Conservation (phyloP, 177 flowering plant species). For the Vitis hybrid region DNA sequence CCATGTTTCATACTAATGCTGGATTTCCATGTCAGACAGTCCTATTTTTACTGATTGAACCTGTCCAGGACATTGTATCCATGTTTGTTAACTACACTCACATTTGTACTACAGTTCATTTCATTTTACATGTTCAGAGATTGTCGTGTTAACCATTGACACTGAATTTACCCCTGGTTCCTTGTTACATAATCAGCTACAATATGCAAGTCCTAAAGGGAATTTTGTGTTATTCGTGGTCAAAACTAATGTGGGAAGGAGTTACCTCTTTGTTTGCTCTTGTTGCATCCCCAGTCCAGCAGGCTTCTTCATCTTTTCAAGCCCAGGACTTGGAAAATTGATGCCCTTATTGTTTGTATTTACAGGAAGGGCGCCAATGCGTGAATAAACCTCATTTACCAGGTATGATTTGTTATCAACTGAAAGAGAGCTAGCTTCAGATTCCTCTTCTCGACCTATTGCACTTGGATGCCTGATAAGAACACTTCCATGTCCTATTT, state of each 20-base stretch:
- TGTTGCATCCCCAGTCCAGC: slow-evolving; percentile 24
- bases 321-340: slow-evolving; percentile 13
- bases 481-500: slow-evolving; percentile 94
- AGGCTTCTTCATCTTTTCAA: slow-evolving; percentile 25
- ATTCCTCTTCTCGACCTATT: slow-evolving; percentile 78
- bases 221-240: background rate
- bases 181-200: background rate
- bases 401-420: slow-evolving; percentile 51
- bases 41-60: too few relatives aligned
- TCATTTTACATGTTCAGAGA: background rate
- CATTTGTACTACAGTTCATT: background rate
- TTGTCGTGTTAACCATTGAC: background rate
- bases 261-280: slow-evolving; percentile 39
- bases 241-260: background rate
- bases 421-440: slow-evolving; percentile 94
- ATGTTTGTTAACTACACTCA: background rate
- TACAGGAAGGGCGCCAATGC: slow-evolving; percentile 19
- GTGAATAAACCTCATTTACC: slow-evolving; percentile 41
- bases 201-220: background rate
- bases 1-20: too few relatives aligned
- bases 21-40: too few relatives aligned
- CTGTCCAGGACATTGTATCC: too few relatives aligned
- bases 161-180: background rate
- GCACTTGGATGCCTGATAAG: slow-evolving; percentile 78
- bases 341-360: slow-evolving; percentile 21